Conservation (phyloP, 768 basidiomycete genomes). For the Mycena floridula region DNA sequence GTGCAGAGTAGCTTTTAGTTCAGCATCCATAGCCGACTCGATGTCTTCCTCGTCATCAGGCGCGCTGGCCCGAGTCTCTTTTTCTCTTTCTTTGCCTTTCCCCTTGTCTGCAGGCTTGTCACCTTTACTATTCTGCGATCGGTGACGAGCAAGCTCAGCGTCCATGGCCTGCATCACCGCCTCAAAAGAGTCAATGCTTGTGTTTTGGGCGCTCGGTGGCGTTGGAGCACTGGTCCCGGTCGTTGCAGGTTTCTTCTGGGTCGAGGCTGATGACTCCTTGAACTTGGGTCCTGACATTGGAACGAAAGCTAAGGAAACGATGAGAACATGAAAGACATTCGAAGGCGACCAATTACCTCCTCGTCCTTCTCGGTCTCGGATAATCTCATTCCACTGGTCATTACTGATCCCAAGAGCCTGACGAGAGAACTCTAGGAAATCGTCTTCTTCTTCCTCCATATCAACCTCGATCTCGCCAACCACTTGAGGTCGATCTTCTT, state of each 20-base stretch:
- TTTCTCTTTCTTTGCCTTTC: slow-evolving; percentile 47
- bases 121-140: slow-evolving; percentile 18
- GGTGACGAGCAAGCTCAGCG: slow-evolving; percentile 56
- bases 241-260: background rate
- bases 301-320: slow-evolving; percentile 44
- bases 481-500: slow-evolving; percentile 79
- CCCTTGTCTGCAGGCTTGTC: slow-evolving; percentile 4
- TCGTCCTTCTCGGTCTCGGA: slow-evolving; percentile 67
- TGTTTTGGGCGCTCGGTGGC: slow-evolving; percentile 30
- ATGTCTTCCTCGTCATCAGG: slow-evolving; percentile 62
- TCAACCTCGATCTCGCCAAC: slow-evolving; percentile 83
- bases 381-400: slow-evolving; percentile 84
- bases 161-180: slow-evolving; percentile 97
- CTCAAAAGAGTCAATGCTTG: slow-evolving; percentile 87
- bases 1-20: slow-evolving; percentile 64
- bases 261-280: slow-evolving; percentile 1
- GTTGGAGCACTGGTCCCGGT: background rate
- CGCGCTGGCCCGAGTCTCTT: no score
- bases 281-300: slow-evolving; percentile 34
- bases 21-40: slow-evolving; percentile 86
- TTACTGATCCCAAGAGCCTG: slow-evolving; percentile 86
- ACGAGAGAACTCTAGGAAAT: slow-evolving; percentile 92
- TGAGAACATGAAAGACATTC: slow-evolving; percentile 10
- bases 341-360: slow-evolving; percentile 65
- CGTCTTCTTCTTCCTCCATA: slow-evolving; percentile 90